phyloP scores from a whole-genome alignment of 495 filamentous ascomycete genomes.

The Xylaria grammica region DNA sequence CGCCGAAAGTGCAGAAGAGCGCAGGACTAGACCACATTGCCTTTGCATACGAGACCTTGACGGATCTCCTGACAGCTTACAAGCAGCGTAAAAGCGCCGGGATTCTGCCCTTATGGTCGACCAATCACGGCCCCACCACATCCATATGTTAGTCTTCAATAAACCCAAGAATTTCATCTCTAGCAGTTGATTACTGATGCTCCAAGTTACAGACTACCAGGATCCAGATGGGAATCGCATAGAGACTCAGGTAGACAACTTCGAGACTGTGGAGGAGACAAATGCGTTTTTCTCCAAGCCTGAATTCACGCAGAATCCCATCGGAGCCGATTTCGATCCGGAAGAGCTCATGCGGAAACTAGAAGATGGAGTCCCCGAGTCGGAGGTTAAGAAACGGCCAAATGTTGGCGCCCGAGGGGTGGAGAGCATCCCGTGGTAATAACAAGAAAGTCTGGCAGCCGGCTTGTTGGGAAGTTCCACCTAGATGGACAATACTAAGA shows the following conservation, averaged over 20 bases:
- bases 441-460: not conserved
- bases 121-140: conserved; percentile 52
- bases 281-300: conserved; percentile 39
- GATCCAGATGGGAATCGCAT: conserved; percentile 55
- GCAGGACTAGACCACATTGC: conserved; percentile 49
- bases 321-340: conserved; percentile 45
- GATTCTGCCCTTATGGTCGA: conserved; percentile 46
- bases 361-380: conserved; percentile 38
- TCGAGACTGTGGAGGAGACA: conserved; percentile 43
- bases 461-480: not conserved
- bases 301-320: conserved; percentile 37
- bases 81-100: conserved; percentile 40
- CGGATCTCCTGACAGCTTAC: conserved; percentile 39
- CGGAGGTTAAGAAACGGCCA: conserved; percentile 37
- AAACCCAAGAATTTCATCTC: conserved; percentile 39
- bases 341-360: conserved; percentile 43
- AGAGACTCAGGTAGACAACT: conserved; percentile 54
- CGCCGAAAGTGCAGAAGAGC: conserved; percentile 22
- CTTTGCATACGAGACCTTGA: conserved; percentile 42
- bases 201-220: conserved; percentile 5
- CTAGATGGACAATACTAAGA: not conserved
- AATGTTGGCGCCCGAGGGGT: conserved; percentile 34
- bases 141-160: too few relatives aligned
- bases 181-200: not conserved
- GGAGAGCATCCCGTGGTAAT: conserved; percentile 18